These are phyloP conservation scores for Trichoderma endophyticum DNA, from an alignment of 2,329 filamentous ascomycete species.

Conservation along the genomic window DNA sequence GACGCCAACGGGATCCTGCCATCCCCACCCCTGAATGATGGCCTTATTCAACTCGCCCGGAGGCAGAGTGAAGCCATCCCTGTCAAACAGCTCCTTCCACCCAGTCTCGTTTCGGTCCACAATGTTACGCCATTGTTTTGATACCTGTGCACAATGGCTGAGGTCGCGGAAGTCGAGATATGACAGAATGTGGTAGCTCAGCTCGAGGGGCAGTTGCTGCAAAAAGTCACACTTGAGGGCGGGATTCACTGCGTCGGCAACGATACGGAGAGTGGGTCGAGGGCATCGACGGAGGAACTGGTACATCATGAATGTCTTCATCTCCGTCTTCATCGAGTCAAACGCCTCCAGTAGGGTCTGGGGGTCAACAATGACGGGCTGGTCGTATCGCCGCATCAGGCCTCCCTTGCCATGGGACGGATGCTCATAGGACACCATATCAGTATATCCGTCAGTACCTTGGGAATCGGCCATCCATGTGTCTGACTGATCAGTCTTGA, in stretches of 20 bases:
- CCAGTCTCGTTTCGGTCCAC: conserved; percentile 91
- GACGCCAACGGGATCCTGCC: conserved; percentile 79
- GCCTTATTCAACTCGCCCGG: conserved; percentile 81
- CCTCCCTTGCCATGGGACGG: conserved; percentile 20
- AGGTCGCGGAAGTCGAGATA: conserved; percentile 84
- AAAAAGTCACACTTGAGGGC: conserved; percentile 94
- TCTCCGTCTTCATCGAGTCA: conserved; percentile 82
- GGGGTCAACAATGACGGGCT: conserved; percentile 66
- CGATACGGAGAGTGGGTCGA: conserved; percentile 81
- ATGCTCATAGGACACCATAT: conserved; percentile 11
- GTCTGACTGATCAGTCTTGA: conserved; percentile 30
- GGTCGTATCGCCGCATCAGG: background rate
- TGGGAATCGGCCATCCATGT: conserved; percentile 44
- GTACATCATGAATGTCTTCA: conserved; percentile 97
- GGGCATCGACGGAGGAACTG: conserved; percentile 86
- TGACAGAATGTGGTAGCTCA: conserved; percentile 81
- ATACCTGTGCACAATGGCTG: conserved; percentile 87
- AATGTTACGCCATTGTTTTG: conserved; percentile 87
- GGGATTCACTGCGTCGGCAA: conserved; percentile 88
- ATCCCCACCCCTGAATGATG: conserved; percentile 91
- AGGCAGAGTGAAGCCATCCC: conserved; percentile 75
- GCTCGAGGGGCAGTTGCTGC: conserved; percentile 75
- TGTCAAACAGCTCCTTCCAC: conserved; percentile 90
- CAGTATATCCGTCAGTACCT: conserved; percentile 29
- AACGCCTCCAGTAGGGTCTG: conserved; percentile 84